Base-by-base conservation (phyloP, 2,329 filamentous ascomycete species). In the Trichoderma asperellum region DNA sequence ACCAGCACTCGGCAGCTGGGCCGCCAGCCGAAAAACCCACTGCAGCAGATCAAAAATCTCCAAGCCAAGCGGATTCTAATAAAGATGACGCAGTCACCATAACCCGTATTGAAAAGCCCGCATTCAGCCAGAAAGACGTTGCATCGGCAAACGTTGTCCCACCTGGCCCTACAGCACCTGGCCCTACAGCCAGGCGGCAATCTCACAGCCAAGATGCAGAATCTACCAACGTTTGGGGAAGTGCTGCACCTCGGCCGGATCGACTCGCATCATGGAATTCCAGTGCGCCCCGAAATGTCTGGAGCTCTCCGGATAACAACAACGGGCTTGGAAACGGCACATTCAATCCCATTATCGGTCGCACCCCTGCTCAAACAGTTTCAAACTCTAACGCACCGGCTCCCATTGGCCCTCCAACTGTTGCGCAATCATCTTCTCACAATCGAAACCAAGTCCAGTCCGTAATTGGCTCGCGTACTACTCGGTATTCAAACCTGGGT, bases 251-350 rank as follows among this genome's bases (percentile, higher is more conserved):
- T 10, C 81, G 83, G 57, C 72, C 83, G 29, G 86, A 88, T 24
- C 81, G 84, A 58, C 84, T 83, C 64, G 77, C 83, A 12, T 79
- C 83, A 1, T 89, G 88, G 87, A 81, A 80, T 34, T 75, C 81
- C 34, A 76, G 77, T 24, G 76, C 80, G 47, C 78, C 83, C 14
- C 83, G 86, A 59, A 92, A 91, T 75, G 90, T 94, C 21, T 94
- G 92, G 92, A 91, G 89, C 21, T 88, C 91, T 55, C 90, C 89
- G n/a, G 88, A 88, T 67, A 90, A 87, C 73, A 89, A 92, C 73
- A 86, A 89, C 66, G 89, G 88, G 12, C 88, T 94, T 24, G 92
- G 92, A 4, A 94, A 94, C 77, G 92, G 92, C 55, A 93, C 91
- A 0, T 94, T 94, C 75, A 88, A 87, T 68, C 84, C 87, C 14